These are phyloP conservation scores for Blumeria hordei DNA, from an alignment of 2,329 filamentous ascomycete species.

Conservation along the genomic window DNA sequence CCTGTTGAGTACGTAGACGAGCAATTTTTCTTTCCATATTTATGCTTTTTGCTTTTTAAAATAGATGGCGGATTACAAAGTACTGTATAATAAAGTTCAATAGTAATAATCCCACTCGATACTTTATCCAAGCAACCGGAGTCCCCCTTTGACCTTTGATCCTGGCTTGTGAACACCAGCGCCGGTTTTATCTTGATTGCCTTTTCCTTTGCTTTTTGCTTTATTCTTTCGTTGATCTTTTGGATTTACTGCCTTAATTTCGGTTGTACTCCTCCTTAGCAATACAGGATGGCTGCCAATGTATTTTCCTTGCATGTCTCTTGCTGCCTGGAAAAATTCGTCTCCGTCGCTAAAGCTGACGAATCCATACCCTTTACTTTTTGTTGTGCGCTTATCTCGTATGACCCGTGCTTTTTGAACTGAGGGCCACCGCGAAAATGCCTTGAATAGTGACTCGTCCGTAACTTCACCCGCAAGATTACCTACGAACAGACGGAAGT, in stretches of 20 bases:
- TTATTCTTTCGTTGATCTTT: constrained; percentile 32
- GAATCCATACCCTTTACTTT: constrained; percentile 90
- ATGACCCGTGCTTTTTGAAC: constrained; percentile 85
- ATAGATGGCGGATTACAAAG: too few relatives aligned
- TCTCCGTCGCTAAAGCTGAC: constrained; percentile 89
- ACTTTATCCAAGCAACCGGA: constrained; percentile 30
- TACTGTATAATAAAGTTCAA: not conserved
- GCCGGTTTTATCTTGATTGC: constrained; percentile 18
- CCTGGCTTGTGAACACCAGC: constrained; percentile 35
- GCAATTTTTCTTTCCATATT: too few relatives aligned
- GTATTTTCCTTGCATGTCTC: constrained; percentile 98
- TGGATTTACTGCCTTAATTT: constrained; percentile 56
- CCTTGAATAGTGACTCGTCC: constrained; percentile 83
- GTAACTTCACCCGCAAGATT: constrained; percentile 95
- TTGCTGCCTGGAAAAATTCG: constrained; percentile 86
- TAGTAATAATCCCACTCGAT: not conserved
- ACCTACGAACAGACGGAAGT: constrained; percentile 86
- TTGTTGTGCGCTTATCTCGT: constrained; percentile 84
- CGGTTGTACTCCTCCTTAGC: constrained; percentile 70
- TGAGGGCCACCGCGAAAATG: constrained; percentile 68
- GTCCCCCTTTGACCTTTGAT: constrained; percentile 41
- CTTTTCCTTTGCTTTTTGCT: constrained; percentile 17
- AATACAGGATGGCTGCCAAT: constrained; percentile 90
- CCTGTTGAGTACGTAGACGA: too few relatives aligned
- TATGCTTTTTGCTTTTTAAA: too few relatives aligned